phyloP scores from a whole-genome alignment of 805 yeast genomes.

The Tetrapisispora fleetii region DNA sequence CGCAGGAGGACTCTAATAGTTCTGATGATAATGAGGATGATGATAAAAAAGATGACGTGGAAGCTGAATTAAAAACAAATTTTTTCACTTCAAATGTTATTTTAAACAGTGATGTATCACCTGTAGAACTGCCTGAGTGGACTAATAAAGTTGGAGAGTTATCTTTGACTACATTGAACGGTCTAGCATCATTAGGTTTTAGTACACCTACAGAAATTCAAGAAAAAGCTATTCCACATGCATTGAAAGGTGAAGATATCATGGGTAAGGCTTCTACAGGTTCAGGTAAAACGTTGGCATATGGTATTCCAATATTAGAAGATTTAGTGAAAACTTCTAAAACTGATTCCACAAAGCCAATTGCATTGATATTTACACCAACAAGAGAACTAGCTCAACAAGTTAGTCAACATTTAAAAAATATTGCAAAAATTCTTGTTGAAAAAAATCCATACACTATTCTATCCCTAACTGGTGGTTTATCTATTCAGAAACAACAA shows the following conservation, averaged over 20 bases:
- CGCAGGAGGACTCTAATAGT: constrained; percentile 7
- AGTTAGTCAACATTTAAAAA: constrained; percentile 69
- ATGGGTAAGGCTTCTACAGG: constrained; percentile 97
- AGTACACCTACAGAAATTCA: constrained; percentile 79
- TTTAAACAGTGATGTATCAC: constrained; percentile 24
- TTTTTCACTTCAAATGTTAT: constrained; percentile 19
- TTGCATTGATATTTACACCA: constrained; percentile 82
- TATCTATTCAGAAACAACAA: constrained; percentile 88
- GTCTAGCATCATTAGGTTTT: constrained; percentile 51
- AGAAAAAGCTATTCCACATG: constrained; percentile 59
- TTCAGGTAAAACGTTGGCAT: constrained; percentile 94
- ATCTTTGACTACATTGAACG: constrained; percentile 50
- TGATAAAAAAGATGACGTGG: constrained; percentile 6
- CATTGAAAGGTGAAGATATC: constrained; percentile 65
- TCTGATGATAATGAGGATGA: not conserved
- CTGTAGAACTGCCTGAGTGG: constrained; percentile 55
- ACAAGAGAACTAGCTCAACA: constrained; percentile 96
- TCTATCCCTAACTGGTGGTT: constrained; percentile 84
- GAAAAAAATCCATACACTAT: constrained; percentile 48
- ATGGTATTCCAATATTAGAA: constrained; percentile 86
- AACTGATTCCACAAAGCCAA: constrained; percentile 33
- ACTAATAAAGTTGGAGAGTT: constrained; percentile 30
- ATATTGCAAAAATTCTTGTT: constrained; percentile 32
- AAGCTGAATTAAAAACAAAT: constrained; percentile 19
- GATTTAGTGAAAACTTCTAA: constrained; percentile 28